phyloP scores from a whole-genome alignment of 345 rosid genomes.

The Syzygium aromaticum region DNA sequence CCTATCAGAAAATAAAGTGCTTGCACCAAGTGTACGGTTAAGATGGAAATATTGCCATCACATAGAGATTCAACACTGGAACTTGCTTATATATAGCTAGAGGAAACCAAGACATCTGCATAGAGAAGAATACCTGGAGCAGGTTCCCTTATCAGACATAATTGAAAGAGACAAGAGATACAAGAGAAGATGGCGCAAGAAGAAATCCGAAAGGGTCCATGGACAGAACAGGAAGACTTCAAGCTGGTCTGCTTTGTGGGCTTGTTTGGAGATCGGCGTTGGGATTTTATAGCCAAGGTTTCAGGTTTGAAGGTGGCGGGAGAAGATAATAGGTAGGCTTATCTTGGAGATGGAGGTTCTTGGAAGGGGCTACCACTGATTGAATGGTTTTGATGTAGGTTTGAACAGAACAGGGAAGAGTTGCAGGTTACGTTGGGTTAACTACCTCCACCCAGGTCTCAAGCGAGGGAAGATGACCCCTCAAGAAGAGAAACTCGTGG shows the following conservation, averaged over 20 bases:
- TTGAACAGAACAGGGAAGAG: conserved; percentile 98
- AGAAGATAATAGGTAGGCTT: conserved; percentile 75
- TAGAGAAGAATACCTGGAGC: conserved; percentile 16
- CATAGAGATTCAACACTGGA: conserved; percentile 14
- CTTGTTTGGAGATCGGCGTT: conserved; percentile 91
- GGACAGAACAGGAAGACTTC: conserved; percentile 95
- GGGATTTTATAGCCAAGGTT: conserved; percentile 98
- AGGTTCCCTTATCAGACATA: not conserved
- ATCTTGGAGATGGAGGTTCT: conserved; percentile 40
- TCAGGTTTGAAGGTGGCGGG: conserved; percentile 99
- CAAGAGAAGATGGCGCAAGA: conserved; percentile 54
- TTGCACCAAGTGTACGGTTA: conserved; percentile 46
- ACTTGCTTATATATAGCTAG: conserved; percentile 25
- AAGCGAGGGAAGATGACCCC: conserved; percentile 95
- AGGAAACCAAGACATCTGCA: conserved; percentile 14
- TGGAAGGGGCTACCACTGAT: conserved; percentile 52
- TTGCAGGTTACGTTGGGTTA: conserved; percentile 99
- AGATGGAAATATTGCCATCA: conserved; percentile 24
- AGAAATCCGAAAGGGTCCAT: conserved; percentile 81
- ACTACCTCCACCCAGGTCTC: conserved; percentile 95
- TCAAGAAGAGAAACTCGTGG: conserved; percentile 86
- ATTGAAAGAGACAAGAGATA: not conserved
- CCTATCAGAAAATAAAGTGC: conserved; percentile 31
- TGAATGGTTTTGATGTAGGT: conserved; percentile 86
- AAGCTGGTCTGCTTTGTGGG: conserved; percentile 84